Conservation (phyloP, 2,329 filamentous ascomycete species). For the Graphilbum fragrans region DNA sequence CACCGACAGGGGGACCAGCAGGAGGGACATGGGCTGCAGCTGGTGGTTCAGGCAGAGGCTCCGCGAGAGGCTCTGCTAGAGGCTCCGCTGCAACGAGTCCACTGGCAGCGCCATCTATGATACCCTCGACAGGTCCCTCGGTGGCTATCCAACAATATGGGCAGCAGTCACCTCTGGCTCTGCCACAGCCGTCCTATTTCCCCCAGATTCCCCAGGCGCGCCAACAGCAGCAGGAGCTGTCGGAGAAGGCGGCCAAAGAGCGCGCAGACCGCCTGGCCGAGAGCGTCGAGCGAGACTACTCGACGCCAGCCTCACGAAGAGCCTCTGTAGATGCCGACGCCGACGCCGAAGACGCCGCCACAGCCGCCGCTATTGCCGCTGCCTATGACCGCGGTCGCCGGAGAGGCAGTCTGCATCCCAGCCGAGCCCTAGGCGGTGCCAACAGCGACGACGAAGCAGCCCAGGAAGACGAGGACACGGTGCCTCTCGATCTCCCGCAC, state of each 20-base stretch:
- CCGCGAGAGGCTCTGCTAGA: neutral
- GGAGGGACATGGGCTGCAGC: neutral
- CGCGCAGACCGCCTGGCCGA: slow-evolving; percentile 22
- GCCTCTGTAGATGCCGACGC: slow-evolving; percentile 13
- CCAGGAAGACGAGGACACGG: slow-evolving; percentile 1
- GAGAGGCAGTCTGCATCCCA: neutral
- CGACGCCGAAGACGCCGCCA: slow-evolving; percentile 2
- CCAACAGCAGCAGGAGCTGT: slow-evolving; percentile 12
- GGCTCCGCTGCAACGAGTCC: neutral
- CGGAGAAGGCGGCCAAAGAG: slow-evolving; percentile 21
- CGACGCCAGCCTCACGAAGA: slow-evolving; percentile 15
- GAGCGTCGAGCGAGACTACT: slow-evolving; percentile 17
- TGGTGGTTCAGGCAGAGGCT: neutral
- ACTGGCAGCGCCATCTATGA: neutral
- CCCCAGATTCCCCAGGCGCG: slow-evolving; percentile 1
- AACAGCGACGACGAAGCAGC: slow-evolving; percentile 1
- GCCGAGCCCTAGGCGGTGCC: neutral
- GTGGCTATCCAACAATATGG: neutral
- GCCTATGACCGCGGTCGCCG: neutral
- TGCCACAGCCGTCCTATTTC: slow-evolving; percentile 8
- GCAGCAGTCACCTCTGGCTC: neutral
- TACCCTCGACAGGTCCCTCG: neutral
- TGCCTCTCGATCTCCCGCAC: slow-evolving; percentile 1
- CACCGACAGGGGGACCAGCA: neutral
- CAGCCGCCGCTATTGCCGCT: neutral